Percentiles rank a stretch among this genome's conserved stretches.
Evolutionary conservation across 805 yeast species (phyloP).

Genomic region (Schwanniomyces vanrijiae): DNA sequence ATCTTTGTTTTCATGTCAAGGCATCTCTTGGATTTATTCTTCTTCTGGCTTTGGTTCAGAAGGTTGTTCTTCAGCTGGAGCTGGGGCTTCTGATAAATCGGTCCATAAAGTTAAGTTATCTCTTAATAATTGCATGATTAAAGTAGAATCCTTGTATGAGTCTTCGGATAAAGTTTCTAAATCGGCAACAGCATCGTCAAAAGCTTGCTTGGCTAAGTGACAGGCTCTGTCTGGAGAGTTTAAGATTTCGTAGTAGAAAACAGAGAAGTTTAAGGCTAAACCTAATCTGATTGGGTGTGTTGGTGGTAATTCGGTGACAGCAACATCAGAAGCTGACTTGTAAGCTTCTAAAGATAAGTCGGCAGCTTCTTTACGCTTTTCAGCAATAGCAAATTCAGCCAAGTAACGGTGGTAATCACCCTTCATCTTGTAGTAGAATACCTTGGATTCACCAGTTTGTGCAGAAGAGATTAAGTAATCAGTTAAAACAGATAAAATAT

Average conservation of each 20-base stretch:
- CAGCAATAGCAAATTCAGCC: slow-evolving; percentile 93
- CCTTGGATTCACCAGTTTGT: slow-evolving; percentile 95
- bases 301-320: slow-evolving; percentile 95
- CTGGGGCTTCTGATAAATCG: slow-evolving; percentile 81
- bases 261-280: slow-evolving; percentile 95
- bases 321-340: slow-evolving; percentile 94
- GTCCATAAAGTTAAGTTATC: slow-evolving; percentile 99
- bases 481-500: slow-evolving; percentile 83
- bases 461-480: slow-evolving; percentile 92
- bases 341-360: slow-evolving; percentile 91
- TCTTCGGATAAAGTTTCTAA: slow-evolving; percentile 96
- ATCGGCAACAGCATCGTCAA: slow-evolving; percentile 98
- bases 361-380: slow-evolving; percentile 90
- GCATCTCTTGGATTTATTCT: slow-evolving; percentile 12
- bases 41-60: slow-evolving; percentile 18
- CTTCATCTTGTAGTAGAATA: slow-evolving; percentile 97
- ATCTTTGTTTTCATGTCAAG: slow-evolving; percentile 4
- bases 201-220: slow-evolving; percentile 97
- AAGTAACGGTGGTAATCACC: slow-evolving; percentile 99
- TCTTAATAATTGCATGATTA: slow-evolving; percentile 98
- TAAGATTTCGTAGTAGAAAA: slow-evolving; percentile 96
- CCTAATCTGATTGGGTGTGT: slow-evolving; percentile 99
- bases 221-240: slow-evolving; percentile 99
- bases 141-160: slow-evolving; percentile 96
- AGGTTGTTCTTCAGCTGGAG: slow-evolving; percentile 35